Evolutionary conservation across 1,139 yeast species (phyloP).

Genomic region (Kodamaea ohmeri): DNA sequence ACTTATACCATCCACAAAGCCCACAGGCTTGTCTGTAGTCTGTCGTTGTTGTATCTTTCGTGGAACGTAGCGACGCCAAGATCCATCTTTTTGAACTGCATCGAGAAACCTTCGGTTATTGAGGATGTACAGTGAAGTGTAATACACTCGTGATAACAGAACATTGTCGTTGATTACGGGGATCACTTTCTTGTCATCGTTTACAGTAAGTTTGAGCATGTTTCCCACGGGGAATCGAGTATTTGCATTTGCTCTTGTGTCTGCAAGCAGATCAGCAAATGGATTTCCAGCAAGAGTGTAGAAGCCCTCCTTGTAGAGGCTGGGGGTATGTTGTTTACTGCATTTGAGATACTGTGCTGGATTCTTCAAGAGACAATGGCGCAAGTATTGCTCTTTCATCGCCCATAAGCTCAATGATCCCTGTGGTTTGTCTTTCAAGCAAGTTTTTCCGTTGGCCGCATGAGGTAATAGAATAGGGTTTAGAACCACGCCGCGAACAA

Average conservation of each 20-base stretch:
- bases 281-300: slow-evolving; percentile 24
- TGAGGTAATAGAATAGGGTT: not conserved
- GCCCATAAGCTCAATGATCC: no score
- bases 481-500: not conserved
- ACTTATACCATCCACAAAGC: slow-evolving; percentile 16
- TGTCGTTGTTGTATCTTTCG: slow-evolving; percentile 13
- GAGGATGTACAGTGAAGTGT: slow-evolving; percentile 16
- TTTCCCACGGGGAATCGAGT: slow-evolving; percentile 24
- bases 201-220: slow-evolving; percentile 22
- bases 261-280: slow-evolving; percentile 21
- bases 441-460: not conserved
- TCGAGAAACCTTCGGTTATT: slow-evolving; percentile 15
- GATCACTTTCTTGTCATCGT: slow-evolving; percentile 10
- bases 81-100: slow-evolving; percentile 11
- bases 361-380: slow-evolving; percentile 26
- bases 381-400: slow-evolving; percentile 10
- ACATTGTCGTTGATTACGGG: slow-evolving; percentile 13
- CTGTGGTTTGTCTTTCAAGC: not conserved
- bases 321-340: slow-evolving; percentile 19
- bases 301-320: slow-evolving; percentile 14
- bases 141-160: slow-evolving; percentile 7
- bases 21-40: slow-evolving; percentile 11
- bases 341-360: slow-evolving; percentile 25
- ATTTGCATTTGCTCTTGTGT: slow-evolving; percentile 20
- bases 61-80: slow-evolving; percentile 15